Evolutionary conservation across 352 stramenopile genomes (phyloP), one percentile per base, ranked within the genome.

Genomic region (Phytopythium boreale): DNA sequence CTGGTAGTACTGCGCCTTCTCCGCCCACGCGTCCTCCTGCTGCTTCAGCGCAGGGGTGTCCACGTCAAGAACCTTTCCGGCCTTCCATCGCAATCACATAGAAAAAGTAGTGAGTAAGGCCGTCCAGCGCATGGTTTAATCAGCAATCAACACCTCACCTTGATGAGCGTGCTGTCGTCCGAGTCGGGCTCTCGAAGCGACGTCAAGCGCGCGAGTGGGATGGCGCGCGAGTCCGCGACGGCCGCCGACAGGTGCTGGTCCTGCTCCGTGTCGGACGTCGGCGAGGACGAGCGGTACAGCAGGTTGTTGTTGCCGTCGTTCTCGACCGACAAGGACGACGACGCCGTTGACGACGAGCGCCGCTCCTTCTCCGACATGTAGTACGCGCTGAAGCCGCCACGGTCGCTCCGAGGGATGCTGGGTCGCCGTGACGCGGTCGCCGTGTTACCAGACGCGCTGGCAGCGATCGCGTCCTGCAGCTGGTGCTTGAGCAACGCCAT

Each of bases 401-500:
- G 64, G 52, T 62, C 29, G 63, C 53, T 79, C 69, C 56, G 63
- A 58, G 59, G 52, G 58, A 64, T 62, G 61, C 46, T 59, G 61
- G 57, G 65, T 63, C 43, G 73, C 71, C 41, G 70, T 65, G 22
- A n/a, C 22, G 4, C 17, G 15, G 36, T 12, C n/a, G 34, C 17
- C 8, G 10, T 14, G 15, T n/a, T 20, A 72, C 47, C 61, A 8
- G 72, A 64, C 4, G 67, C 62, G 20, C 67, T 77, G 41, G 56
- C 60, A 46, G 73, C 61, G 17, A 71, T 55, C 2, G 79, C 72
- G 19, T 75, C 64, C n/a, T 87, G 67, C 15, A 92, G 68, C 51
- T 89, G 70, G 50, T 75, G 75, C 2, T 64, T 74, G 37, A 92
- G 71, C 47, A 80, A 52, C 8, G 56, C 68, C 12, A 90, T 70